Evolutionary conservation across 2,329 filamentous ascomycete genomes (phyloP).

Genomic region (Claviceps fusiformis): DNA sequence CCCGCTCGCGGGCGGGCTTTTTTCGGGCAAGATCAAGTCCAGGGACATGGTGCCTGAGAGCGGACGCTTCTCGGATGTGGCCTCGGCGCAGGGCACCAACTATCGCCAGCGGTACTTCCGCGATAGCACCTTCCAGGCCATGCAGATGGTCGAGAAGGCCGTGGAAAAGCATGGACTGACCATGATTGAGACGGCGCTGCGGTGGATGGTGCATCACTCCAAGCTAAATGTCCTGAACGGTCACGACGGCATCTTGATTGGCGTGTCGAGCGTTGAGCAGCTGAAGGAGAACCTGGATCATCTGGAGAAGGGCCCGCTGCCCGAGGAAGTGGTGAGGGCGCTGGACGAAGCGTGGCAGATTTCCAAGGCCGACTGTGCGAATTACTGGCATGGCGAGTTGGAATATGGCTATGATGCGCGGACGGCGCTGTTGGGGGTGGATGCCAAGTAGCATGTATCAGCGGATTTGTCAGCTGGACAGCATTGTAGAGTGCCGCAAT

Average conservation of each 20-base stretch:
- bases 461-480: too few relatives aligned
- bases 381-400: constrained; percentile 47
- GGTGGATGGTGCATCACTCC: constrained; percentile 64
- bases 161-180: constrained; percentile 54
- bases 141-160: constrained; percentile 54
- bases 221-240: constrained; percentile 36
- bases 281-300: constrained; percentile 42
- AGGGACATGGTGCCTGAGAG: constrained; percentile 46
- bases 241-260: constrained; percentile 47
- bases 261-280: constrained; percentile 43
- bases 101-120: constrained; percentile 63
- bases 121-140: constrained; percentile 47
- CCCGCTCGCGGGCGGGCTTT: constrained; percentile 66
- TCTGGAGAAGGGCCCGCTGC: constrained; percentile 57
- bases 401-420: constrained; percentile 54
- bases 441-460: constrained; percentile 22
- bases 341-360: constrained; percentile 67
- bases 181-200: constrained; percentile 58
- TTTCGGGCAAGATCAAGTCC: constrained; percentile 67
- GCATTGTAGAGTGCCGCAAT: not conserved
- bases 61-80: constrained; percentile 54
- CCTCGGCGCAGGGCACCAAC: constrained; percentile 34
- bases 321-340: constrained; percentile 59
- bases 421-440: constrained; percentile 41
- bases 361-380: constrained; percentile 42